phyloP scores from a whole-genome alignment of 2,329 filamentous ascomycete species.

The Tetracladium maxilliforme region DNA sequence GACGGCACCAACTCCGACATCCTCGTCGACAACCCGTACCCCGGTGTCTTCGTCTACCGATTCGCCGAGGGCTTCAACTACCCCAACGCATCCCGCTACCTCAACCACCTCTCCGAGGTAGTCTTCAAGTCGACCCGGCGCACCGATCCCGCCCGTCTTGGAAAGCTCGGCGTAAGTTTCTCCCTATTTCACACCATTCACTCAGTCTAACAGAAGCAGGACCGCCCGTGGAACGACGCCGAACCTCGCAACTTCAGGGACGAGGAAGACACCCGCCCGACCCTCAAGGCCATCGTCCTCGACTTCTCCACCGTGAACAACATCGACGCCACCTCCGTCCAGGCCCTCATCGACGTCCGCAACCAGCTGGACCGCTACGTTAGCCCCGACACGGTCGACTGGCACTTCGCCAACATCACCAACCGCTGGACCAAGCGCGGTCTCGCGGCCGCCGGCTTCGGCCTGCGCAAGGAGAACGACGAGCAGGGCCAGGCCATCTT shows the following conservation, averaged over 20 bases:
- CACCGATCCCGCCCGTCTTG: slow-evolving; percentile 24
- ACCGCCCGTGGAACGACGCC: slow-evolving; percentile 42
- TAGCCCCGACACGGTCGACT: slow-evolving; percentile 17
- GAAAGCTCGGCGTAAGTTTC: slow-evolving; percentile 28
- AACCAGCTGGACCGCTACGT: slow-evolving; percentile 37
- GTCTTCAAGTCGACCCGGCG: slow-evolving; percentile 29
- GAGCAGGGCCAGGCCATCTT: slow-evolving; percentile 56
- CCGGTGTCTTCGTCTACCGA: slow-evolving; percentile 38
- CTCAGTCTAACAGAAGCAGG: slow-evolving; percentile 6
- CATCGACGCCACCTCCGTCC: slow-evolving; percentile 38
- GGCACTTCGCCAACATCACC: slow-evolving; percentile 32
- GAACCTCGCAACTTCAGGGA: slow-evolving; percentile 20
- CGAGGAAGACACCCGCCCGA: slow-evolving; percentile 20
- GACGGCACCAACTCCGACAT: slow-evolving; percentile 35
- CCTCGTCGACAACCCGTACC: slow-evolving; percentile 28
- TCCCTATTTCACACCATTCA: neutral
- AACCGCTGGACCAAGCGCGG: slow-evolving; percentile 43
- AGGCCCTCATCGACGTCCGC: slow-evolving; percentile 36
- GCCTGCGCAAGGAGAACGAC: slow-evolving; percentile 21
- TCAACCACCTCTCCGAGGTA: slow-evolving; percentile 30
- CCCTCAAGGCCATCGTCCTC: slow-evolving; percentile 36
- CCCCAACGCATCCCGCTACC: slow-evolving; percentile 33
- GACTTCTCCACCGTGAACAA: slow-evolving; percentile 40
- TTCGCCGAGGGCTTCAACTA: slow-evolving; percentile 42
- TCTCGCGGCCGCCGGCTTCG: slow-evolving; percentile 36